These are phyloP conservation scores for Diaporthe aspalathi DNA, from an alignment of 2,329 filamentous ascomycete genomes.

Conservation along the genomic window DNA sequence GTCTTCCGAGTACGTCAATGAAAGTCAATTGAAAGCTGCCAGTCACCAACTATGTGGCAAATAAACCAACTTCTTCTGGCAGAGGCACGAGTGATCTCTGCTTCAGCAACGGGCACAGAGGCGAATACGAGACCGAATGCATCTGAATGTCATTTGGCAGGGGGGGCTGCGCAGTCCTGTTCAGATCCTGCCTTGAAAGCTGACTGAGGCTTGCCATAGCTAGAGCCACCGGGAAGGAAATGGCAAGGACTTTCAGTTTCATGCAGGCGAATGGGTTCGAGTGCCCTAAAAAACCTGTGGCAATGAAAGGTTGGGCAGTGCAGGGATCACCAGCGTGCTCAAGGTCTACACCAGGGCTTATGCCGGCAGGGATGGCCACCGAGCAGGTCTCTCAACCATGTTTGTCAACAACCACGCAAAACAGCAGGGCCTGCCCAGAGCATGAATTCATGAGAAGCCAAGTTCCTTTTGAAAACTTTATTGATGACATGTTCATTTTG, in stretches of 20 bases:
- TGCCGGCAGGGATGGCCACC: neutral
- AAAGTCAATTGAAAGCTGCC: neutral
- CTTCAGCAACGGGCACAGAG: neutral
- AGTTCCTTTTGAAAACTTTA: neutral
- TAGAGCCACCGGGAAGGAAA: too few relatives aligned
- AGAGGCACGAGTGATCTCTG: neutral
- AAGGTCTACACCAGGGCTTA: neutral
- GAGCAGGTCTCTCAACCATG: neutral
- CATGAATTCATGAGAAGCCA: neutral
- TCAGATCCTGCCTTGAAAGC: too few relatives aligned
- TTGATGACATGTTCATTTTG: neutral
- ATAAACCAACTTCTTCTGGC: neutral
- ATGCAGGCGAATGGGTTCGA: neutral
- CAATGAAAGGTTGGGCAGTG: too few relatives aligned
- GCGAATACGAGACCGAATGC: slow-evolving; percentile 22
- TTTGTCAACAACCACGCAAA: neutral
- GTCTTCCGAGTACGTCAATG: neutral
- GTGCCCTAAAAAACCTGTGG: too few relatives aligned
- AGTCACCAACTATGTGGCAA: neutral
- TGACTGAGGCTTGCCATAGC: too few relatives aligned
- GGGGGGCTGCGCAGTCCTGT: neutral
- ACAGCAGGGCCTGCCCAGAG: neutral
- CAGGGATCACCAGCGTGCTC: neutral
- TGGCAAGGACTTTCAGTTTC: too few relatives aligned
- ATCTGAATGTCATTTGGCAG: neutral